Evolutionary conservation across 1,139 yeast genomes (phyloP), one percentile per base, ranked within the genome.

Genomic region (Protomyces pachydermus): DNA sequence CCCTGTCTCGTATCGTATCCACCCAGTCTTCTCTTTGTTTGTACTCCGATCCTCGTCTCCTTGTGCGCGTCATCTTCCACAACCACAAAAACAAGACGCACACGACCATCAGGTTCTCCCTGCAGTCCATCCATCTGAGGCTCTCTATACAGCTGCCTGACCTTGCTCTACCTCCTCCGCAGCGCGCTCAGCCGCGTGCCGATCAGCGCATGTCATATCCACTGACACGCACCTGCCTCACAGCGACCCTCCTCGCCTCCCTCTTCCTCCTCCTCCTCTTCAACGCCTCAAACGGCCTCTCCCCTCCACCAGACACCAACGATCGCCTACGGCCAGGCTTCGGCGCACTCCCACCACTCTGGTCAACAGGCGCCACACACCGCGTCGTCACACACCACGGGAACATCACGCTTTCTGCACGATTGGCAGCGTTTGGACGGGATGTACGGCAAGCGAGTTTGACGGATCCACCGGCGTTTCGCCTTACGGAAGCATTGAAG

Each of bases 381-480:
- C 52, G 45, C 8, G n/a, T 58, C 12, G 38, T 18, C 8, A 58
- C 62, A 14, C 35, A 14, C 8, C 45, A 39, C 3, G 62, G 62
- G 23, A 68, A 68, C 57, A 18, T 52, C 34, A 67, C 70, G 37
- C 60, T 67, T 54, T 70, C 74, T 1, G 77, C 76, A 9, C 66
- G 77, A 20, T 76, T 76, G 2, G 77, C 77, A 3, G 75, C 75
- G 34, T 74, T 74, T 68, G 77, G 77, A 3, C 76, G 76, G 35
- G 63, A 68, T 38, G 73, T 70, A 10, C 69, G 72, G 56, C 64
- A 65, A 16, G 66, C 58, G 48, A 42, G 48, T 18, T 42, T 42
- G 48, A 42, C 48, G 20, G 9, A 42, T 18, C 18, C 48, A 23
- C 14, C 48, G 8, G 48, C 48, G 32, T 6, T 28, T 20, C 23